Evolutionary conservation across 192 early-diverging fungal species (phyloP).

Genomic region (Podila verticillata): DNA sequence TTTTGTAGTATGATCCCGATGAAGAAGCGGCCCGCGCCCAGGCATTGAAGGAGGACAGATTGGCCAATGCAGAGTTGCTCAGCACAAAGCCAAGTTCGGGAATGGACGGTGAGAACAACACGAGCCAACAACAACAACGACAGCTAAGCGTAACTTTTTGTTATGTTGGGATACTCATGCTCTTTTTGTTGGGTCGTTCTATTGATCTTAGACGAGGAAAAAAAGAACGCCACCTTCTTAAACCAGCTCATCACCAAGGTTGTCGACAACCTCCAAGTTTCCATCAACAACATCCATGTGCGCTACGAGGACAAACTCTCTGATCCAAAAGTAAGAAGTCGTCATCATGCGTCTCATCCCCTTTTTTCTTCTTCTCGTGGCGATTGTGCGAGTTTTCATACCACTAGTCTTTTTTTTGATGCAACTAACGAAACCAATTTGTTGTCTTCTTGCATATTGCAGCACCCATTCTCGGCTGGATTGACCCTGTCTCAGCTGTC

Average conservation of each 20-base stretch:
- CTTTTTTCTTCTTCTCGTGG: not conserved
- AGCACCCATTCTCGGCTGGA: slow-evolving; percentile 87
- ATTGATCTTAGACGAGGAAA: slow-evolving; percentile 58
- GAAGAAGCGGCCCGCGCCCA: slow-evolving; percentile 82
- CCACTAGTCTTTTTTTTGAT: too few species aligned
- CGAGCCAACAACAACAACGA: too few species aligned
- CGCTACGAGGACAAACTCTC: slow-evolving; percentile 92
- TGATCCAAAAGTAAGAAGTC: slow-evolving; percentile 61
- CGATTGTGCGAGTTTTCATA: too few species aligned
- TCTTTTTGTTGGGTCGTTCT: slow-evolving; percentile 44
- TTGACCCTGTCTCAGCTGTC: slow-evolving; percentile 91
- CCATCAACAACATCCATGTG: slow-evolving; percentile 95
- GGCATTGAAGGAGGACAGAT: slow-evolving; percentile 82
- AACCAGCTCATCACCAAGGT: slow-evolving; percentile 93
- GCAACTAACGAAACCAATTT: too few species aligned
- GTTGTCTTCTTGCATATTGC: slow-evolving; percentile 5
- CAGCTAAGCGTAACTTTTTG: not conserved
- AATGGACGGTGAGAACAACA: slow-evolving; percentile 37
- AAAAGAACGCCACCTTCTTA: slow-evolving; percentile 86
- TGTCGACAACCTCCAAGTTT: slow-evolving; percentile 95
- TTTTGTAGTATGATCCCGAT: slow-evolving; percentile 77
- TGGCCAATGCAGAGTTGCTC: slow-evolving; percentile 81
- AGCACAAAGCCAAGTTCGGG: slow-evolving; percentile 35
- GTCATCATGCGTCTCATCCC: not conserved
- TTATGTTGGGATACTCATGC: not conserved